Percentiles rank a stretch among this genome's conserved stretches.
Conservation (phyloP, 2,329 filamentous ascomycete species). For the Nemania abortiva region DNA sequence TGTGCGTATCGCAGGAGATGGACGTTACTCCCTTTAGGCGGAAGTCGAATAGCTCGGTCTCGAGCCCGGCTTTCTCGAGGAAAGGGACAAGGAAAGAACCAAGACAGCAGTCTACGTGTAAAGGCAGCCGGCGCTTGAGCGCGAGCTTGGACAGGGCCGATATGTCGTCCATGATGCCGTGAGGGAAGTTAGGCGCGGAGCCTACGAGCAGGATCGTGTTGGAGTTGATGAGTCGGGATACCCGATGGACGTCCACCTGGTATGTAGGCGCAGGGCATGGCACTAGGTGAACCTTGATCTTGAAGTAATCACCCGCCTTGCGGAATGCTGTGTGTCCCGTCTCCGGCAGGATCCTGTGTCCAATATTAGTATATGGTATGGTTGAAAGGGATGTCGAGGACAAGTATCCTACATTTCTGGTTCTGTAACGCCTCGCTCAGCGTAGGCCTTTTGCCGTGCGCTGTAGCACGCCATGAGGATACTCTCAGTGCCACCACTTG, state of each 20-base stretch:
- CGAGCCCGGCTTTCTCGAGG: conserved; percentile 93
- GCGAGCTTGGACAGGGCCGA: conserved; percentile 85
- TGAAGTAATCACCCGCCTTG: conserved; percentile 95
- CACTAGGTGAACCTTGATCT: conserved; percentile 93
- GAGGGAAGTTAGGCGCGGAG: conserved; percentile 96
- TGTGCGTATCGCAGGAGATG: conserved; percentile 97
- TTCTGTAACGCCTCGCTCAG: conserved; percentile 87
- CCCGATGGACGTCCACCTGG: conserved; percentile 82
- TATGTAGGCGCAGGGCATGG: conserved; percentile 86
- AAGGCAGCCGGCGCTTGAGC: conserved; percentile 79
- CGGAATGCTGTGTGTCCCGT: conserved; percentile 97
- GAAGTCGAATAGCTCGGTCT: conserved; percentile 91
- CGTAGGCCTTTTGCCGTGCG: conserved; percentile 88
- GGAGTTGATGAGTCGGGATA: conserved; percentile 88
- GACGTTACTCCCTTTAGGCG: conserved; percentile 92
- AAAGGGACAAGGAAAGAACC: conserved; percentile 95
- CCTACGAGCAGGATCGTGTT: conserved; percentile 96
- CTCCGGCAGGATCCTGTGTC: conserved; percentile 84
- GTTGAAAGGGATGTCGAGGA: neutral
- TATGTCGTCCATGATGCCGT: conserved; percentile 98
- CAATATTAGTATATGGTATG: conserved; percentile 36
- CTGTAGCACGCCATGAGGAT: conserved; percentile 95
- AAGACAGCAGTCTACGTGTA: conserved; percentile 98
- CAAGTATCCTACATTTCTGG: conserved; percentile 84
- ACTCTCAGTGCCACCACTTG: conserved; percentile 93